A percentile compares a stretch with the other conserved stretches of the same genome.
These are phyloP conservation scores for Lentinus polychrous DNA, from an alignment of 1,284 basidiomycete genomes.

Conservation along the genomic window DNA sequence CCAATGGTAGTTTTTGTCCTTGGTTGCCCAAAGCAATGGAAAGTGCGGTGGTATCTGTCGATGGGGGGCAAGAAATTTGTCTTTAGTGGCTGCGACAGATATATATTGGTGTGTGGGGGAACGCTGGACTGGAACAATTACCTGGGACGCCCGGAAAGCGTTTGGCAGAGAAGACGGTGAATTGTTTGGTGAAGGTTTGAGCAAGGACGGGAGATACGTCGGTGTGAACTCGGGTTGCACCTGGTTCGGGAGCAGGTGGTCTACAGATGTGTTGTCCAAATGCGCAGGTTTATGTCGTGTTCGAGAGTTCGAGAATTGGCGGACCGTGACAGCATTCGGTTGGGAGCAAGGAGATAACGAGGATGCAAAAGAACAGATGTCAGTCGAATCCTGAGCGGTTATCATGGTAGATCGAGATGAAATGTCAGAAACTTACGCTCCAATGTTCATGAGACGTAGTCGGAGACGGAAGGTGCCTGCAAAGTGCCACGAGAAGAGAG, in stretches of 20 bases:
- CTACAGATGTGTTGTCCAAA: slow-evolving; percentile 28
- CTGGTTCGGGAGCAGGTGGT: slow-evolving; percentile 63
- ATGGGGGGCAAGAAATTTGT: slow-evolving; percentile 2
- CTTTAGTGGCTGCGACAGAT: slow-evolving; percentile 6
- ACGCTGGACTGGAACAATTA: slow-evolving; percentile 34
- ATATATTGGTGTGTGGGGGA: slow-evolving; percentile 1
- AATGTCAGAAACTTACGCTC: slow-evolving; percentile 53
- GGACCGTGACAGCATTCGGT: neutral
- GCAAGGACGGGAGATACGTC: slow-evolving; percentile 70
- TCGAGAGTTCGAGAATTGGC: neutral
- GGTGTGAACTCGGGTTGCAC: slow-evolving; percentile 57
- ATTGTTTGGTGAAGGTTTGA: slow-evolving; percentile 79
- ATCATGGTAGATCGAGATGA: slow-evolving; percentile 14
- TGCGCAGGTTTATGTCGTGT: too few species aligned
- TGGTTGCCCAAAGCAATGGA: slow-evolving; percentile 90
- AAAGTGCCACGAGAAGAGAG: slow-evolving; percentile 4
- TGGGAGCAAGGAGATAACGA: neutral
- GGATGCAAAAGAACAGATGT: slow-evolving; percentile 6
- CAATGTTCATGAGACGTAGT: slow-evolving; percentile 79
- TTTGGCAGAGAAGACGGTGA: slow-evolving; percentile 89
- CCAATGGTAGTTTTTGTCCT: slow-evolving; percentile 85
- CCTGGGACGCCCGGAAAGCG: slow-evolving; percentile 89
- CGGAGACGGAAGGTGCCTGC: slow-evolving; percentile 70
- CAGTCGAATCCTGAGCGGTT: slow-evolving; percentile 2
- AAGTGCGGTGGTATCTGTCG: slow-evolving; percentile 75